A percentile compares a stretch with the other conserved stretches of the same genome.
Evolutionary conservation across 2,329 filamentous ascomycete species (phyloP).

Genomic region (Aurifilum marmelostoma): DNA sequence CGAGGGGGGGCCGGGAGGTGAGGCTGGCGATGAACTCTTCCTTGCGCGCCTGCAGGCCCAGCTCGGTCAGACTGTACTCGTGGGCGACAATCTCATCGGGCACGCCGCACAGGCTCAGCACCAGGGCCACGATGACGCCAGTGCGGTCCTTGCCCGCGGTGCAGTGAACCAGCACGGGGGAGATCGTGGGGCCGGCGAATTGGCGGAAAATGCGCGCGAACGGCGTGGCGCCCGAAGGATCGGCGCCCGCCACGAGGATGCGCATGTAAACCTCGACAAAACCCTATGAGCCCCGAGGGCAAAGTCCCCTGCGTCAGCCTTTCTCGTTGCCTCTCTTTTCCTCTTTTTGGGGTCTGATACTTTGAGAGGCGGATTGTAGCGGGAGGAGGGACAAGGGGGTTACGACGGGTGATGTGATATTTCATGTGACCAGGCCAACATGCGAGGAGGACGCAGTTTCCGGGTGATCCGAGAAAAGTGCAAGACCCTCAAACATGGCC

Average conservation of each 20-base stretch:
- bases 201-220: conserved; percentile 61
- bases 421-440: background rate
- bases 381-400: background rate
- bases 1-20: conserved; percentile 53
- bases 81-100: conserved; percentile 60
- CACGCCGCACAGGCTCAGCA: conserved; percentile 67
- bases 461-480: conserved; percentile 1
- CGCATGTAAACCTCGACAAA: conserved; percentile 66
- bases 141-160: conserved; percentile 80
- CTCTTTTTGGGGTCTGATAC: background rate
- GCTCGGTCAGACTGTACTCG: conserved; percentile 71
- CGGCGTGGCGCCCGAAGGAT: conserved; percentile 50
- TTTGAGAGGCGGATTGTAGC: too few relatives aligned
- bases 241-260: conserved; percentile 59
- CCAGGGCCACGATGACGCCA: conserved; percentile 68
- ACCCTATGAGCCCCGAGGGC: conserved; percentile 44
- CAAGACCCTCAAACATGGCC: background rate
- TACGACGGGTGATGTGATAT: background rate
- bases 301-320: background rate
- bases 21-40: conserved; percentile 55
- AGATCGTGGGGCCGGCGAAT: conserved; percentile 46
- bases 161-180: conserved; percentile 69
- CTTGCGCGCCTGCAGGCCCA: conserved; percentile 59
- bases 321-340: background rate
- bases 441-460: background rate